Base-by-base conservation (phyloP, 768 basidiomycete species). In the Grammothele lineata region DNA sequence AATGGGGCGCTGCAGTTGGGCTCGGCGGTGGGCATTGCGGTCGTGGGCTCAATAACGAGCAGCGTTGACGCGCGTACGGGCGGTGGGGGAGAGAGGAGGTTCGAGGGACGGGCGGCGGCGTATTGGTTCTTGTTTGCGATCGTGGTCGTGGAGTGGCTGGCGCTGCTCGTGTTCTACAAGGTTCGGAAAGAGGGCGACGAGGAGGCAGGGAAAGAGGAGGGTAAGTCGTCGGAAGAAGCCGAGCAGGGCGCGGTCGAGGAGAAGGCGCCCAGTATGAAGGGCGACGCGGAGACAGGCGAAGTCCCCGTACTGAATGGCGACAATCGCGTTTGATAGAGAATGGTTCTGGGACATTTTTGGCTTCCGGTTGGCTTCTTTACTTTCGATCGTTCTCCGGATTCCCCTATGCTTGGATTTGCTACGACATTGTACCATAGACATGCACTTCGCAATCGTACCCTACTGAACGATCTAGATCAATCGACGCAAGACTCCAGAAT, bases 1-100 rank as follows among this genome's bases (percentile, higher is more conserved):
- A 77, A 76, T 46, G 69, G 71, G 19, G 73, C 75, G 10, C 68
- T 79, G 1, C 76, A 81, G 57, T 62, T 77, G 47, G 77, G 77
- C 26, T 69, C 69, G 9, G 79, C 80, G 5, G 63, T 76, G 17
- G 77, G 75, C 18, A 62, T 75, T 24, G 73, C 80, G 12, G 67
- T 68, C 21, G 67, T 77, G 21, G 70, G 60, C 25, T 73, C 76
- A n/a, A 78, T 80, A 51, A 61, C 75, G 62, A 66, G 69, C 3
- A 72, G 71, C 33, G 63, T 78, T 23, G 66, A 74, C 55, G 47
- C 48, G 36, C 51, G 38, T 11, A 55, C 64, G 48, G 68, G 8
- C 8, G 35, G 66, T 4, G 68, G 67, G 2, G 42, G 63, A 8
- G 43, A 45, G 7, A 55, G 57, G 12, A 55, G 56, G 11, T 74